Evolutionary conservation across 2,329 filamentous ascomycete genomes (phyloP), one percentile per base, ranked within the genome.

Genomic region (Ophiostoma sp.): DNA sequence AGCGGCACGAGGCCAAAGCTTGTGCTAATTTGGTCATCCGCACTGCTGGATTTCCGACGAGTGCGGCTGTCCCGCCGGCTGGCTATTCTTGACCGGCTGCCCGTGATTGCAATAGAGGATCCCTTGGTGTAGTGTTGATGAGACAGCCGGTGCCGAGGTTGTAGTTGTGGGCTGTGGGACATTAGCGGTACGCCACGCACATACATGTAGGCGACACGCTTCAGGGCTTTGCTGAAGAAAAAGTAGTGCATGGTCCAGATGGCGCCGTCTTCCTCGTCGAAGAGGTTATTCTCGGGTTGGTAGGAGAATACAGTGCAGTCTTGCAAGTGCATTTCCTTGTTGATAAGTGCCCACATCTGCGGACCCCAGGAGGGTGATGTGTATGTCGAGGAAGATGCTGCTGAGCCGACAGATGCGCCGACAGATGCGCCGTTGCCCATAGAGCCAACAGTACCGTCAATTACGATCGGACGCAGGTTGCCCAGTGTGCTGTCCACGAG

Each of bases 181-280:
- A 90, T 88, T 73, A 89, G 89, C 69, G 87, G 94, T 63, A 97
- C 87, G n/a, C 92, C 93, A 70, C 94, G 89, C 63, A 97, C 86
- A 75, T 97, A 96, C 63, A 99, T 81, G 77, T 99, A 99, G 70
- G 92, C 93, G 18, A 99, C 94, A 58, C 95, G 88, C 81, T 98
- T 98, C 75, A 89, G 85, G 40, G 88, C 83, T 75, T 94, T 94
- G 82, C 96, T 97, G 84, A 97, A 98, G 78, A 98, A 96, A 81
- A 99, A 97, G 79, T 96, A 97, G 77, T 98, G 93, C 71, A 93
- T 84, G 65, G 91, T 93, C 94, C 94, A 99, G 71, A 99, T 93
- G 9, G 93, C 90, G 71, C 92, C 91, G 75, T 97, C 93, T 71
- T 96, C 93, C 71, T 93, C 93, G 74, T 93, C 90, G 74, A 96